These are phyloP conservation scores for Solanum okadae DNA, from an alignment of 257 asterid genomes.

Conservation along the genomic window DNA sequence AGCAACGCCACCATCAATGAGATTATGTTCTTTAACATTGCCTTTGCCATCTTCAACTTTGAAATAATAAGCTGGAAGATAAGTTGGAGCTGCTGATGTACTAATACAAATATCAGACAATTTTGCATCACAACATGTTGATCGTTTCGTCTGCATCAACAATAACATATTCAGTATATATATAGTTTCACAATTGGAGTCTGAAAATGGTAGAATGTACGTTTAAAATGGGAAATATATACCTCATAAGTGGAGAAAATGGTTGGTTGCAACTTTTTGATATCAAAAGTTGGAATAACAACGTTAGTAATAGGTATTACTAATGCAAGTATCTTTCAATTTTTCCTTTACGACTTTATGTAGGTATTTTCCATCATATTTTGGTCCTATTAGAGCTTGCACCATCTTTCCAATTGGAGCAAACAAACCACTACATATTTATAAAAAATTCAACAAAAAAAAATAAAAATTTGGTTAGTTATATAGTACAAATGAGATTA, in stretches of 20 bases:
- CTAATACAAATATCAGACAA: constrained; percentile 33
- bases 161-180: neutral
- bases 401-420: constrained; percentile 1
- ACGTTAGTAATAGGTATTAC: constrained; percentile 33
- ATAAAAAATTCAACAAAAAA: too few species aligned
- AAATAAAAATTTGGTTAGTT: neutral
- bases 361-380: constrained; percentile 34
- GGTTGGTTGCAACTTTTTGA: constrained; percentile 33
- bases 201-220: neutral
- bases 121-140: constrained; percentile 16
- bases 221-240: neutral
- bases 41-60: constrained; percentile 17
- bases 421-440: constrained; percentile 13
- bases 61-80: constrained; percentile 38
- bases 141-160: neutral
- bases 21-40: constrained; percentile 19
- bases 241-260: constrained; percentile 47
- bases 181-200: neutral
- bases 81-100: constrained; percentile 61
- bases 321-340: constrained; percentile 21
- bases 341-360: constrained; percentile 22
- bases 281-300: constrained; percentile 47
- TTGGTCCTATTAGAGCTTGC: constrained; percentile 16
- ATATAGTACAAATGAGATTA: neutral
- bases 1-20: constrained; percentile 48